Conservation (phyloP, 768 basidiomycete species). For the Leccinum truebloodii region DNA sequence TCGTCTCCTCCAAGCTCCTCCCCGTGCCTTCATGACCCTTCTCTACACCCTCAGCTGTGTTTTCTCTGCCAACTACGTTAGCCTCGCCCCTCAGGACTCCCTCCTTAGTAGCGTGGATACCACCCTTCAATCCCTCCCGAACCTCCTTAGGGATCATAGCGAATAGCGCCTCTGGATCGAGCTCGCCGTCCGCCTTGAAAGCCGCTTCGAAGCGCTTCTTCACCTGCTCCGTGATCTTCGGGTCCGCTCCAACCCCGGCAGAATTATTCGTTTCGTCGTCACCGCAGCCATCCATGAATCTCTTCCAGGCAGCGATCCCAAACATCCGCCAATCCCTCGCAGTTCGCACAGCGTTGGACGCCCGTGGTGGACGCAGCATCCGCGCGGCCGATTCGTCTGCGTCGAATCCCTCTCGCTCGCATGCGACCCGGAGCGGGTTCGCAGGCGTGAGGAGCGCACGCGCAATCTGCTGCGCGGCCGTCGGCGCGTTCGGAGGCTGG, state of each 20-base stretch:
- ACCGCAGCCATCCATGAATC: conserved; percentile 5
- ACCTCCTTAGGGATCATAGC: conserved; percentile 14
- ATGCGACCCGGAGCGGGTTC: conserved; percentile 28
- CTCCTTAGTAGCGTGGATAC: conserved; percentile 8
- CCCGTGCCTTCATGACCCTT: conserved; percentile 10
- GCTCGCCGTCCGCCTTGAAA: conserved; percentile 4
- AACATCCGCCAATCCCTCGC: conserved; percentile 22
- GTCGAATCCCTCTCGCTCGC: conserved; percentile 29
- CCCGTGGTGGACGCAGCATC: conserved; percentile 14
- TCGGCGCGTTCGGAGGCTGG: conserved; percentile 44
- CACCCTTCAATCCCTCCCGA: conserved; percentile 2
- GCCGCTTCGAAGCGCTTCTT: conserved; percentile 13
- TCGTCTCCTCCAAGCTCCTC: conserved; percentile 16
- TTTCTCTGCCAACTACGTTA: background rate
- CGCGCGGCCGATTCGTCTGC: conserved; percentile 15
- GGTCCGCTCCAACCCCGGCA: conserved; percentile 17
- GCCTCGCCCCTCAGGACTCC: background rate
- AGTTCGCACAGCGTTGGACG: conserved; percentile 12
- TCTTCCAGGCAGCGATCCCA: conserved; percentile 10
- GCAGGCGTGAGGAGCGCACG: conserved; percentile 37
- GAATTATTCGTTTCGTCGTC: conserved; percentile 21
- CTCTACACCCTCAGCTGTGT: conserved; percentile 6
- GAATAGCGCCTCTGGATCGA: conserved; percentile 8
- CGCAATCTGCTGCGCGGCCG: conserved; percentile 43
- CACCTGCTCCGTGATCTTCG: conserved; percentile 12